phyloP scores from a whole-genome alignment of 2,329 filamentous ascomycete species.

The Diaporthe vaccinii region DNA sequence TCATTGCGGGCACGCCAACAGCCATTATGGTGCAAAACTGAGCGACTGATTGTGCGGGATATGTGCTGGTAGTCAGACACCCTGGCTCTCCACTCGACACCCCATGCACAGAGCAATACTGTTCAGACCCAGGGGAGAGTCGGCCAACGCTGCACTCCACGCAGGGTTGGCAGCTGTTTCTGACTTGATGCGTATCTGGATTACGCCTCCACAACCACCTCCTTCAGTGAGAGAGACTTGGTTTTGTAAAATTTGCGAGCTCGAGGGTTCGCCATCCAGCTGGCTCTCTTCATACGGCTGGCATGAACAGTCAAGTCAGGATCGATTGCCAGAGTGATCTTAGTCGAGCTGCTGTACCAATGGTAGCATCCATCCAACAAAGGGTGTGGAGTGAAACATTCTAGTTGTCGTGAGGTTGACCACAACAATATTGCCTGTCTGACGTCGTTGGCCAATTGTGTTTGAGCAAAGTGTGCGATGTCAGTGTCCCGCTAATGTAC shows the following conservation, averaged over 20 bases:
- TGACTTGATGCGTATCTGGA: background rate
- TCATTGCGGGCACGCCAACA: background rate
- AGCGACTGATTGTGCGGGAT: background rate
- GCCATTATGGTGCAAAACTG: background rate
- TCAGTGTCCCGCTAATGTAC: conserved; percentile 32
- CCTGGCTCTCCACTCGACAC: conserved; percentile 6
- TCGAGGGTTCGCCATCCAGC: background rate
- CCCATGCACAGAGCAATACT: conserved; percentile 3
- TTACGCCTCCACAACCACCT: background rate
- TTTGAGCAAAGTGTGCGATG: conserved; percentile 10
- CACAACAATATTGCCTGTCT: conserved; percentile 12
- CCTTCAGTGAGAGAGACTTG: background rate
- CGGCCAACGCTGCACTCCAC: background rate
- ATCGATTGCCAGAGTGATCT: background rate
- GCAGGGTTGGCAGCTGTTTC: background rate
- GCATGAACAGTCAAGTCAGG: background rate
- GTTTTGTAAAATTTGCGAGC: background rate
- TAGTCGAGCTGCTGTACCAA: background rate
- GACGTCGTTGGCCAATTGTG: background rate
- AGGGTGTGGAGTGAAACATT: conserved; percentile 6
- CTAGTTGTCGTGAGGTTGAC: background rate
- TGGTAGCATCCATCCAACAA: background rate
- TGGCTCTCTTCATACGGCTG: background rate
- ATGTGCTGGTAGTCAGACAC: conserved; percentile 25
- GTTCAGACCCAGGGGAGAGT: background rate